phyloP scores from a whole-genome alignment of 164 flowering plant species.

The Kingdonia uniflora region DNA sequence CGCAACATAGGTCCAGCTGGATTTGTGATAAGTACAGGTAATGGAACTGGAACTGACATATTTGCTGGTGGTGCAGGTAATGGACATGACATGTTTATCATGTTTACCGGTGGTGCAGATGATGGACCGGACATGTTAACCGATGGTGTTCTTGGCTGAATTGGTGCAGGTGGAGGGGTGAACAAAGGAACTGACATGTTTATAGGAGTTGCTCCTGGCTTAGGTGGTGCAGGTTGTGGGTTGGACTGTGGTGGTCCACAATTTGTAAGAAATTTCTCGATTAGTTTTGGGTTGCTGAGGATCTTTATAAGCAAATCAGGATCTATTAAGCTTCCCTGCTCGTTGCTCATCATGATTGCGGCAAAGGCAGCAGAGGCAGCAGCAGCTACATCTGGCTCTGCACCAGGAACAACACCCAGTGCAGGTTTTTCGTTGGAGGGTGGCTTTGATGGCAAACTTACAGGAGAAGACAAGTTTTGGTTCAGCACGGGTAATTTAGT shows the following conservation, averaged over 20 bases:
- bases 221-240: conserved; percentile 14
- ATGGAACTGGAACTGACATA: too few relatives aligned
- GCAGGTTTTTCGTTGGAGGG: conserved; percentile 15
- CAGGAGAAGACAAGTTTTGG: too few relatives aligned
- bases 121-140: too few relatives aligned
- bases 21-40: conserved; percentile 15
- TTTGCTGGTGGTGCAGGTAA: too few relatives aligned
- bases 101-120: too few relatives aligned
- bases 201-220: conserved; percentile 13
- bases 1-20: conserved; percentile 18
- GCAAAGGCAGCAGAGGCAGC: conserved; percentile 70
- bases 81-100: too few relatives aligned
- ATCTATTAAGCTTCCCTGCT: conserved; percentile 62
- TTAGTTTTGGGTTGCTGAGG: conserved; percentile 57
- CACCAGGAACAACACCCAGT: conserved; percentile 18
- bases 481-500: neutral
- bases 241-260: conserved; percentile 25
- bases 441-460: conserved; percentile 5
- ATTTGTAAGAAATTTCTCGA: conserved; percentile 53
- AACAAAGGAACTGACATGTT: conserved; percentile 12
- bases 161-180: conserved; percentile 8
- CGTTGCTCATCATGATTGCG: conserved; percentile 43
- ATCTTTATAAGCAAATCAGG: conserved; percentile 63
- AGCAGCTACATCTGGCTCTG: conserved; percentile 46
- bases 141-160: too few relatives aligned